phyloP scores from a whole-genome alignment of 768 basidiomycete species.

The Lactarius pseudohatsudake region DNA sequence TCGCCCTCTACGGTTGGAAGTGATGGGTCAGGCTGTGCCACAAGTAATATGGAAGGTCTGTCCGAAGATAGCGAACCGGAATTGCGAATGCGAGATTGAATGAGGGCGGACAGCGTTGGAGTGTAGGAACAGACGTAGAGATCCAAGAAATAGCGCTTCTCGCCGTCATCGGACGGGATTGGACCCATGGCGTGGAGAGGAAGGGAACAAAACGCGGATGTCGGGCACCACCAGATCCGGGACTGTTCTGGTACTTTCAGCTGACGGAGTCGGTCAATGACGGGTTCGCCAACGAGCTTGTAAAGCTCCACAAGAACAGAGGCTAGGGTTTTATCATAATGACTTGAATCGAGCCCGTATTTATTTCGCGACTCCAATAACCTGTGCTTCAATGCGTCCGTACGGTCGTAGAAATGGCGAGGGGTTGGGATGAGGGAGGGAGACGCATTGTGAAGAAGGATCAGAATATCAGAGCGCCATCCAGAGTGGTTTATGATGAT shows the following conservation, averaged over 20 bases:
- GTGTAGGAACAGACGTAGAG: slow-evolving; percentile 10
- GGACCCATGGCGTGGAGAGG: slow-evolving; percentile 25
- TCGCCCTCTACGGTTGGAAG: neutral
- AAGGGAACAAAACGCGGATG: slow-evolving; percentile 15
- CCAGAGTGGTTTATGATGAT: slow-evolving; percentile 12
- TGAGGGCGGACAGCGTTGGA: too few species aligned
- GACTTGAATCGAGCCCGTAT: neutral
- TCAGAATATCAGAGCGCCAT: slow-evolving; percentile 14
- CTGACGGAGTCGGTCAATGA: neutral
- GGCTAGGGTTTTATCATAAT: too few species aligned
- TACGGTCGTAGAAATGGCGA: neutral
- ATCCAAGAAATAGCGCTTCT: slow-evolving; percentile 4
- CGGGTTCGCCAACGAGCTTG: slow-evolving; percentile 1
- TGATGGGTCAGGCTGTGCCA: slow-evolving; percentile 8
- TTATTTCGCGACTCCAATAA: neutral
- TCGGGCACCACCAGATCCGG: slow-evolving; percentile 23
- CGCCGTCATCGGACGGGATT: neutral
- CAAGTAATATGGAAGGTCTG: too few species aligned
- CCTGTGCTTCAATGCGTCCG: neutral
- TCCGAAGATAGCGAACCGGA: too few species aligned
- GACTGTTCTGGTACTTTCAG: slow-evolving; percentile 3
- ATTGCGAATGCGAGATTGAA: too few species aligned
- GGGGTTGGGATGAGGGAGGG: slow-evolving; percentile 1
- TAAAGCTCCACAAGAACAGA: neutral
- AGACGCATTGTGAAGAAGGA: neutral